phyloP scores from a whole-genome alignment of 1,284 basidiomycete species.

The Pterulicium gracile region DNA sequence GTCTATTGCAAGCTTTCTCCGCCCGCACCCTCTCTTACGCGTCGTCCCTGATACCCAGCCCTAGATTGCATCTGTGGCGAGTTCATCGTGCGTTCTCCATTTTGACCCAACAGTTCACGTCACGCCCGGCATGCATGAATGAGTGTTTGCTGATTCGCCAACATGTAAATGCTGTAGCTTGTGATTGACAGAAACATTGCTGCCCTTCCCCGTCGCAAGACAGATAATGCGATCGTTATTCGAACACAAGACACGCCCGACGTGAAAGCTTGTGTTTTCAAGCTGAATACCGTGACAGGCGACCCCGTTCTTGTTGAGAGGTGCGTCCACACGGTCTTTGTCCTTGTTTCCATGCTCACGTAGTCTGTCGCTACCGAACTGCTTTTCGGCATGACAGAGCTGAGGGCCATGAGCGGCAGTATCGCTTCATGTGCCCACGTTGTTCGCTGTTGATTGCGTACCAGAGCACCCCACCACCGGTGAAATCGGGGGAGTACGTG shows the following conservation, averaged over 20 bases:
- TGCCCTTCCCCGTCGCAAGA: constrained; percentile 57
- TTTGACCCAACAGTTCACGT: constrained; percentile 5
- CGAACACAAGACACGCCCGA: constrained; percentile 49
- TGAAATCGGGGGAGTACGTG: constrained; percentile 59
- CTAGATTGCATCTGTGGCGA: constrained; percentile 79
- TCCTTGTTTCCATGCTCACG: constrained; percentile 3
- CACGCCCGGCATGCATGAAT: constrained; percentile 4
- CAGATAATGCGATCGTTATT: constrained; percentile 64
- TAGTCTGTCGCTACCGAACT: constrained; percentile 2
- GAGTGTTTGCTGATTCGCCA: constrained; percentile 9
- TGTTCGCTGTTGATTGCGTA: constrained; percentile 68
- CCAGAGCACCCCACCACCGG: constrained; percentile 59
- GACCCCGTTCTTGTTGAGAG: constrained; percentile 66
- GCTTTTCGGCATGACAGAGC: constrained; percentile 29
- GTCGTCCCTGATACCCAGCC: constrained; percentile 9
- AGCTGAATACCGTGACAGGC: constrained; percentile 54
- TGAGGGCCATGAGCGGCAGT: constrained; percentile 65
- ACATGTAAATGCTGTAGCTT: too few relatives aligned
- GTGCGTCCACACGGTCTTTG: constrained; percentile 26
- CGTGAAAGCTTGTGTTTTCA: constrained; percentile 61
- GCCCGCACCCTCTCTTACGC: neutral
- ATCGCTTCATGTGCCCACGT: constrained; percentile 62
- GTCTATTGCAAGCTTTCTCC: constrained; percentile 60
- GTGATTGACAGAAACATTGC: constrained; percentile 70
- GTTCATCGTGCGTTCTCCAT: constrained; percentile 49